Percentiles rank a stretch among this genome's conserved stretches.
These are phyloP conservation scores for Fragaria vesca DNA, from an alignment of 306 rosid species.

Conservation along the genomic window DNA sequence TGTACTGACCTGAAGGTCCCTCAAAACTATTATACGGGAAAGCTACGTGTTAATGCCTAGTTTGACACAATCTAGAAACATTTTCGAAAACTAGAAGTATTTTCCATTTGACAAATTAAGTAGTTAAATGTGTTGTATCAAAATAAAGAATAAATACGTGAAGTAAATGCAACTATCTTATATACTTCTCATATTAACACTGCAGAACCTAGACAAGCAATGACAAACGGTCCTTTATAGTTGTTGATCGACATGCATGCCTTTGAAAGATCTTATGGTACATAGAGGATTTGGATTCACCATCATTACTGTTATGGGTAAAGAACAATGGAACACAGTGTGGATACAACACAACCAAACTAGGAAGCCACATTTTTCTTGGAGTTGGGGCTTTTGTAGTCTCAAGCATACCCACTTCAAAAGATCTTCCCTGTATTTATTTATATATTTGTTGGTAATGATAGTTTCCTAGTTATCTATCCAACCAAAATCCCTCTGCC, in stretches of 20 bases:
- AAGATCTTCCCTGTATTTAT: constrained; percentile 2
- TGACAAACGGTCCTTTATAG: too few species aligned
- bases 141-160: neutral
- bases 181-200: neutral
- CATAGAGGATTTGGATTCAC: neutral
- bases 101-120: neutral
- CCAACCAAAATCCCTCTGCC: constrained; percentile 17
- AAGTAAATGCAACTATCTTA: neutral
- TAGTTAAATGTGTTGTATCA: too few species aligned
- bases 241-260: too few species aligned
- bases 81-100: neutral
- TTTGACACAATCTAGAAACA: neutral
- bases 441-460: constrained; percentile 1
- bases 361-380: constrained; percentile 8
- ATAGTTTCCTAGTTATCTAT: constrained; percentile 1
- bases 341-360: constrained; percentile 17
- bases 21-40: too few species aligned
- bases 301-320: neutral
- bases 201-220: neutral
- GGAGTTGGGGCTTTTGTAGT: constrained; percentile 13
- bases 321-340: neutral
- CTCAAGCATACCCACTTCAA: constrained; percentile 8
- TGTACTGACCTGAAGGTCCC: too few species aligned
- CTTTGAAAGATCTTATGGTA: too few species aligned
- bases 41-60: neutral